Evolutionary conservation across 495 filamentous ascomycete species (phyloP).

Genomic region (Penicillium bovifimosum): DNA sequence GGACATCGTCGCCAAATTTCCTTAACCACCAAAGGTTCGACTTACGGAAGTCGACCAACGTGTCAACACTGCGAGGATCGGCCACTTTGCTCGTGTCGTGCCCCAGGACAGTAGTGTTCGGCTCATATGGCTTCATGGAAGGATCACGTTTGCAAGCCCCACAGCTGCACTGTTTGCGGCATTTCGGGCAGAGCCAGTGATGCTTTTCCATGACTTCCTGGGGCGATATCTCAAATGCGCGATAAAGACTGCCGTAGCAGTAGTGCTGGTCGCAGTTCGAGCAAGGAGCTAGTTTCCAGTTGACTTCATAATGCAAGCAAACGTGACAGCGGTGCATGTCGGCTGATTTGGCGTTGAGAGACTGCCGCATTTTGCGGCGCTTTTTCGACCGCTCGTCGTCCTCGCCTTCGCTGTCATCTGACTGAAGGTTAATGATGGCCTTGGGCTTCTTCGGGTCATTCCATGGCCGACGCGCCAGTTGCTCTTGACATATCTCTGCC

Average conservation of each 20-base stretch:
- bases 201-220: conserved; percentile 69
- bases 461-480: conserved; percentile 67
- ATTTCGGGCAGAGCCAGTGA: conserved; percentile 84
- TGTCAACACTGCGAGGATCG: conserved; percentile 80
- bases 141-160: conserved; percentile 60
- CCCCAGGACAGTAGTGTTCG: conserved; percentile 76
- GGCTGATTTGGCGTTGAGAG: conserved; percentile 36
- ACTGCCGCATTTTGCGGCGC: conserved; percentile 38
- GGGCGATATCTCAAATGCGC: conserved; percentile 84
- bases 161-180: conserved; percentile 77
- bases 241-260: conserved; percentile 83
- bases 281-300: conserved; percentile 78
- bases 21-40: conserved; percentile 79
- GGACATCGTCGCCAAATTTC: conserved; percentile 46
- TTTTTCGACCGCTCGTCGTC: conserved; percentile 41
- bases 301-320: conserved; percentile 64
- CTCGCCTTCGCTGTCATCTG: conserved; percentile 16
- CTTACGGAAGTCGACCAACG: conserved; percentile 74
- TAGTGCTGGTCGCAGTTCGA: conserved; percentile 66
- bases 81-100: conserved; percentile 85
- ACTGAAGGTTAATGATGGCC: conserved; percentile 17
- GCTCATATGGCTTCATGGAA: conserved; percentile 65
- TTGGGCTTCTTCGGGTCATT: conserved; percentile 46
- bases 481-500: conserved; percentile 85
- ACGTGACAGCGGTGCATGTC: conserved; percentile 65